A percentile compares a stretch with the other conserved stretches of the same genome.
Conservation (phyloP, 164 flowering plant genomes). For the Liriodendron chinense region DNA sequence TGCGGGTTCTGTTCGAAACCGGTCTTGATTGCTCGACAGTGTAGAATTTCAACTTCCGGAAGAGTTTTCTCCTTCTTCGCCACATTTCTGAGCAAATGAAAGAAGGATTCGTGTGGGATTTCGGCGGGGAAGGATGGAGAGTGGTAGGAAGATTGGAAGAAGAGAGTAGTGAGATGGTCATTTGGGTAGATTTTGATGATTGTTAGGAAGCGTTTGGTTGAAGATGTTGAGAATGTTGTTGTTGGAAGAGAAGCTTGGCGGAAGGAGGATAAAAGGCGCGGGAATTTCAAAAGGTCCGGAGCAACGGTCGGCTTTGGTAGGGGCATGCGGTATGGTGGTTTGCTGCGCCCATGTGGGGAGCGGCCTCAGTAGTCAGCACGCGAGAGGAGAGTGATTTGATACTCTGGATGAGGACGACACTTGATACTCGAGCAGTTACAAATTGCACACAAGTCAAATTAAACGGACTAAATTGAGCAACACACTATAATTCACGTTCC, state of each 20-base stretch:
- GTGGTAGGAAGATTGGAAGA: neutral
- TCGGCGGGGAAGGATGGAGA: neutral
- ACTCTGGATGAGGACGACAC: no score
- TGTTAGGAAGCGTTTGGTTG: neutral
- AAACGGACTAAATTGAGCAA: no score
- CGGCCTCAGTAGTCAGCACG: no score
- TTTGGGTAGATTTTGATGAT: neutral
- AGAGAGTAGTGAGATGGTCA: neutral
- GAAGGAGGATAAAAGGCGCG: slow-evolving; percentile 2
- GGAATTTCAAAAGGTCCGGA: slow-evolving; percentile 12
- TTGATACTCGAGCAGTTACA: no score
- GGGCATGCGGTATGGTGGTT: slow-evolving; percentile 7
- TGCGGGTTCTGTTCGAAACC: slow-evolving; percentile 20
- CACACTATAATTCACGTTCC: no score
- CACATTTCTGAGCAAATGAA: neutral
- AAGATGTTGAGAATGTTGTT: neutral
- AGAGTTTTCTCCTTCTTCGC: neutral
- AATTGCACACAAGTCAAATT: no score
- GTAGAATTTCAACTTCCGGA: slow-evolving; percentile 21
- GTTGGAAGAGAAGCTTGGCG: neutral
- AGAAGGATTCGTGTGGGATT: neutral
- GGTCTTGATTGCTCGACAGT: slow-evolving; percentile 37
- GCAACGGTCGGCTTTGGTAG: neutral
- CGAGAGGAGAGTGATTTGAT: no score
- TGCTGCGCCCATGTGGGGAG: neutral